Percentiles rank a stretch among this genome's conserved stretches.
phyloP scores from a whole-genome alignment of 1,284 basidiomycete species.

The Athelia sp. region DNA sequence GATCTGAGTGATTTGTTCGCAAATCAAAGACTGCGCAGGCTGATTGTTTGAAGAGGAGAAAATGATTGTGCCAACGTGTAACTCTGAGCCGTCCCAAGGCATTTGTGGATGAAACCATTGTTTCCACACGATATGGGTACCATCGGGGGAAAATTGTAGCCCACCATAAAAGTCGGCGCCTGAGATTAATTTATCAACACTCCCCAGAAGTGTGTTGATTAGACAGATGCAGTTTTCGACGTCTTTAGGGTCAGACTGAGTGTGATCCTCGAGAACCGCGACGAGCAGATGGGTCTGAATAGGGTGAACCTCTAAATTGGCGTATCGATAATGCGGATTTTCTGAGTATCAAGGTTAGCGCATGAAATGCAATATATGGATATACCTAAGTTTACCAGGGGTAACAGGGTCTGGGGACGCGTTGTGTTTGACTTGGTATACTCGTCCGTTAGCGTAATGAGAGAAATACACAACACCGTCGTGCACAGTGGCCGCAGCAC shows the following conservation, averaged over 20 bases:
- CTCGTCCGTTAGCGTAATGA: slow-evolving; percentile 41
- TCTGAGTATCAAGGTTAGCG: slow-evolving; percentile 25
- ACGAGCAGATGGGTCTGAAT: slow-evolving; percentile 41
- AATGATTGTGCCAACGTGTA: slow-evolving; percentile 46
- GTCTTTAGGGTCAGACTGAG: slow-evolving; percentile 45
- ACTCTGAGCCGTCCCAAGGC: slow-evolving; percentile 73
- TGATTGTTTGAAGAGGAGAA: slow-evolving; percentile 29
- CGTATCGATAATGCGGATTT: slow-evolving; percentile 52
- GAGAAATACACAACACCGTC: slow-evolving; percentile 53
- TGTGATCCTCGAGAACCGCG: slow-evolving; percentile 66
- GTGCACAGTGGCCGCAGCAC: slow-evolving; percentile 46
- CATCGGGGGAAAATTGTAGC: slow-evolving; percentile 66
- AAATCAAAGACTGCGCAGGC: background rate
- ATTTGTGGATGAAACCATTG: slow-evolving; percentile 78
- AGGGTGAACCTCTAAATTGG: slow-evolving; percentile 46
- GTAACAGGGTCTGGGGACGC: slow-evolving; percentile 49
- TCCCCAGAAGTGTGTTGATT: slow-evolving; percentile 42
- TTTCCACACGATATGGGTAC: slow-evolving; percentile 60
- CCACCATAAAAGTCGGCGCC: slow-evolving; percentile 58
- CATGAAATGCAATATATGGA: slow-evolving; percentile 4
- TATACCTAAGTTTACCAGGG: slow-evolving; percentile 38
- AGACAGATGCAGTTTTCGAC: slow-evolving; percentile 56
- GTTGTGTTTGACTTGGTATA: slow-evolving; percentile 37
- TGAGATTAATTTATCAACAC: slow-evolving; percentile 37
- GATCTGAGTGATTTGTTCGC: slow-evolving; percentile 23